A percentile compares a stretch with the other conserved stretches of the same genome.
These are phyloP conservation scores for Pistacia vera DNA, from an alignment of 345 rosid genomes.

Conservation along the genomic window DNA sequence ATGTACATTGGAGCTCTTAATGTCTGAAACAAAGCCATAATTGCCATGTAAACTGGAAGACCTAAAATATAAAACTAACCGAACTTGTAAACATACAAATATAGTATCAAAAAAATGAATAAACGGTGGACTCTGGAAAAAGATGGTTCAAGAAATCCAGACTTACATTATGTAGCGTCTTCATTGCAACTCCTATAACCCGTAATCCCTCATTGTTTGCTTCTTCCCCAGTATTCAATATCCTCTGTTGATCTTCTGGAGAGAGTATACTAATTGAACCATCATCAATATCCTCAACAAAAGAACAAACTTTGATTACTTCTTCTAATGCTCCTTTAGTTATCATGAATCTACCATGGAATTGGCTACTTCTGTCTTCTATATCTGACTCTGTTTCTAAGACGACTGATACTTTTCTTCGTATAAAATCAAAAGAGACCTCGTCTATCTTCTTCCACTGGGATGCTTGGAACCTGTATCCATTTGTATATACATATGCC, in stretches of 20 bases:
- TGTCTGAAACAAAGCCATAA: background rate
- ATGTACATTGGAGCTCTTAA: background rate
- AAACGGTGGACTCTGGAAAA: background rate
- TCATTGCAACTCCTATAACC: conserved; percentile 52
- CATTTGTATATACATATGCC: conserved; percentile 67
- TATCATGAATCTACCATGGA: conserved; percentile 35
- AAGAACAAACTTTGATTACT: conserved; percentile 63
- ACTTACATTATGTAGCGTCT: conserved; percentile 50
- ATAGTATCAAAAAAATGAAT: background rate
- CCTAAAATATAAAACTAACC: too few species aligned
- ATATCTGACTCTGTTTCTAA: conserved; percentile 44
- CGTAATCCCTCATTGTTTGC: conserved; percentile 64
- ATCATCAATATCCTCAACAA: conserved; percentile 37
- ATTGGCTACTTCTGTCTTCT: conserved; percentile 23
- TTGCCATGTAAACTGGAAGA: background rate
- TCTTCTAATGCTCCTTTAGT: conserved; percentile 81
- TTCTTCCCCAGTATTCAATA: conserved; percentile 51
- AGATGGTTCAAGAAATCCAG: background rate
- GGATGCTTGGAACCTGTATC: conserved; percentile 66
- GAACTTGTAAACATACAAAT: background rate
- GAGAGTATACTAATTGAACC: conserved; percentile 34
- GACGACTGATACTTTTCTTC: conserved; percentile 59
- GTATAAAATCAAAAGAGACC: conserved; percentile 66
- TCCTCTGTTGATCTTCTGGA: conserved; percentile 43
- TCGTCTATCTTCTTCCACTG: conserved; percentile 63